Evolutionary conservation across 371 early-diverging fungal genomes (phyloP).

Genomic region (Sporodiniella umbellata): DNA sequence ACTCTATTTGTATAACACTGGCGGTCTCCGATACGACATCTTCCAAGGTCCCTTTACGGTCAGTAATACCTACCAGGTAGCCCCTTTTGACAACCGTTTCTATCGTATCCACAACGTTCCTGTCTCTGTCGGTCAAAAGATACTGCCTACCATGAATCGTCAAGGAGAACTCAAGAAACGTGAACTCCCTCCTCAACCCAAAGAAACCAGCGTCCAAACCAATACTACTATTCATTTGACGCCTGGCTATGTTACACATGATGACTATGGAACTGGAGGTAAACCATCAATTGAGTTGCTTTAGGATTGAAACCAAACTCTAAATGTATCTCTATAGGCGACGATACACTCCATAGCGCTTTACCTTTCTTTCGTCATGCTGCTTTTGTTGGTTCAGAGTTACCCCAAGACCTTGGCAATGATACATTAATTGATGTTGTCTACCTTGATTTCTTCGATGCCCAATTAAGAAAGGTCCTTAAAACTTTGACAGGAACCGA

Average conservation of each 20-base stretch:
- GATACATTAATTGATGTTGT: constrained; percentile 26
- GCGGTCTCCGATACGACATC: constrained; percentile 50
- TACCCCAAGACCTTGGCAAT: constrained; percentile 20
- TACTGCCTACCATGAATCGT: constrained; percentile 52
- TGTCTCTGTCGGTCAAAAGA: constrained; percentile 19
- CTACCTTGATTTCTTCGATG: constrained; percentile 34
- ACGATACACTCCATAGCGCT: constrained; percentile 34
- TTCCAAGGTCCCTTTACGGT: constrained; percentile 50
- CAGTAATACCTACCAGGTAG: constrained; percentile 48
- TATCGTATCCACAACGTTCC: constrained; percentile 37
- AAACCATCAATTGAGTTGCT: not conserved
- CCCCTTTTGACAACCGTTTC: constrained; percentile 51
- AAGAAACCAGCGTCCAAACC: constrained; percentile 6
- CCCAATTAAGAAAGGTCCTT: constrained; percentile 3
- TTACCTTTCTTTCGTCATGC: constrained; percentile 41
- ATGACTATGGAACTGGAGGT: constrained; percentile 51
- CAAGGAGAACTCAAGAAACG: constrained; percentile 53
- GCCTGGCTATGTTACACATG: constrained; percentile 53
- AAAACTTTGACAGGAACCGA: constrained; percentile 3
- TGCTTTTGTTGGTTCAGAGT: constrained; percentile 31
- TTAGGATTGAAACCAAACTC: not conserved
- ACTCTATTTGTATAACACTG: constrained; percentile 45
- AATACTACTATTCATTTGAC: constrained; percentile 22
- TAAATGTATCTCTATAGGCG: constrained; percentile 9
- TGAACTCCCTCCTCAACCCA: constrained; percentile 41